These are phyloP conservation scores for Scenedesmus sp. DNA, from an alignment of 163 green algal genomes.

Conservation along the genomic window DNA sequence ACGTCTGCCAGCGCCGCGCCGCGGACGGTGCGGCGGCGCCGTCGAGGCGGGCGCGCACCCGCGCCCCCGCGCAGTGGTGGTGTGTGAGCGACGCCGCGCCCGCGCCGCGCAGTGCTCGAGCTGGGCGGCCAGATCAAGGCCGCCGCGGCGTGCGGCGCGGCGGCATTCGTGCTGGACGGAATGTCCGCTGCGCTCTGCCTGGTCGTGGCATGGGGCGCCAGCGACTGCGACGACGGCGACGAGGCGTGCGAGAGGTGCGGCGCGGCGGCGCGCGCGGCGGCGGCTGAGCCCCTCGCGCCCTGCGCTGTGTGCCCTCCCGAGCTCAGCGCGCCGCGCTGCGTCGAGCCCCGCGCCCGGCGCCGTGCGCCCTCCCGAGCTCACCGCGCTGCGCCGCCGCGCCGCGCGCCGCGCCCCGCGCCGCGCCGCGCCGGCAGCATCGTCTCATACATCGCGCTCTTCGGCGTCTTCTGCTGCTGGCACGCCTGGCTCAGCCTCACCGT, in stretches of 20 bases:
- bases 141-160: slow-evolving; percentile 16
- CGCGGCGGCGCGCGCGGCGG: too few relatives aligned
- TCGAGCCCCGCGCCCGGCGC: not conserved
- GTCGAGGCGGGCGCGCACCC: not conserved
- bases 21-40: not conserved
- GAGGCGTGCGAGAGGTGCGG: too few relatives aligned
- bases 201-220: slow-evolving; percentile 14
- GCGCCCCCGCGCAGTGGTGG: slow-evolving; percentile 5
- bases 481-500: too few relatives aligned
- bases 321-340: not conserved
- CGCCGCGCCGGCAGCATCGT: too few relatives aligned
- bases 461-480: too few relatives aligned
- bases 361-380: not conserved
- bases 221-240: slow-evolving; percentile 13
- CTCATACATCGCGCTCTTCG: too few relatives aligned
- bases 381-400: not conserved
- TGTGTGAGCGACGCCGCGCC: not conserved
- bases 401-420: too few relatives aligned
- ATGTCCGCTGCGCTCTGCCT: slow-evolving; percentile 6
- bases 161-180: slow-evolving; percentile 14
- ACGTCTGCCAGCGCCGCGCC: slow-evolving; percentile 21
- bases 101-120: not conserved
- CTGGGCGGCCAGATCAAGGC: slow-evolving; percentile 18
- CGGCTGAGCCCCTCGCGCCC: not conserved
- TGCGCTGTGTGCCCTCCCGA: not conserved